A percentile compares a stretch with the other conserved stretches of the same genome.
These are phyloP conservation scores for Teratosphaeria gauchensis DNA, from an alignment of 2,329 filamentous ascomycete species.

Conservation along the genomic window DNA sequence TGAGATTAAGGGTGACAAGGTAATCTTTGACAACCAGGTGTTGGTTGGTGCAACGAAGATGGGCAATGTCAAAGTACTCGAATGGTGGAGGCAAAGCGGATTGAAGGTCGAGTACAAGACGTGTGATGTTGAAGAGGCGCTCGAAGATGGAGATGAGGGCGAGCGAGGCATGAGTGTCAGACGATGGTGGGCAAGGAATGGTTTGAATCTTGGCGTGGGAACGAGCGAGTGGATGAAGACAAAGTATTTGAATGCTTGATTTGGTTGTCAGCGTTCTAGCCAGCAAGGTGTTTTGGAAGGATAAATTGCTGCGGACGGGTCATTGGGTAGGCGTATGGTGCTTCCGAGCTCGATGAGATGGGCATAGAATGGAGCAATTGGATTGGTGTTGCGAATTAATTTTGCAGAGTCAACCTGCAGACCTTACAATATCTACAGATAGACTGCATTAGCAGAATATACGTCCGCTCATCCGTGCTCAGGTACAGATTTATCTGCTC, in stretches of 20 bases:
- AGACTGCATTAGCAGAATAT: not conserved
- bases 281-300: not conserved
- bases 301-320: no score
- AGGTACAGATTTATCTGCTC: no score
- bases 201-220: constrained; percentile 68
- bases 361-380: not conserved
- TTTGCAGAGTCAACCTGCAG: not conserved
- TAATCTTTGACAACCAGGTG: constrained; percentile 75
- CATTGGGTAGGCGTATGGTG: not conserved
- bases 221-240: constrained; percentile 87
- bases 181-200: constrained; percentile 81
- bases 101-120: constrained; percentile 85
- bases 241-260: constrained; percentile 46
- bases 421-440: not conserved
- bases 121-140: constrained; percentile 87
- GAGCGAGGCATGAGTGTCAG: constrained; percentile 61
- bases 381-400: not conserved
- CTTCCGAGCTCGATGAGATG: not conserved
- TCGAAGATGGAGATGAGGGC: constrained; percentile 71
- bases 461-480: no score
- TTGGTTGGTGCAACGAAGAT: constrained; percentile 81
- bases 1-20: constrained; percentile 60
- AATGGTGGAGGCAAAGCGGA: constrained; percentile 81
- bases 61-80: constrained; percentile 71
- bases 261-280: not conserved